Evolutionary conservation across 78 protist species (phyloP).

Genomic region (Polysphondylium violaceum): DNA sequence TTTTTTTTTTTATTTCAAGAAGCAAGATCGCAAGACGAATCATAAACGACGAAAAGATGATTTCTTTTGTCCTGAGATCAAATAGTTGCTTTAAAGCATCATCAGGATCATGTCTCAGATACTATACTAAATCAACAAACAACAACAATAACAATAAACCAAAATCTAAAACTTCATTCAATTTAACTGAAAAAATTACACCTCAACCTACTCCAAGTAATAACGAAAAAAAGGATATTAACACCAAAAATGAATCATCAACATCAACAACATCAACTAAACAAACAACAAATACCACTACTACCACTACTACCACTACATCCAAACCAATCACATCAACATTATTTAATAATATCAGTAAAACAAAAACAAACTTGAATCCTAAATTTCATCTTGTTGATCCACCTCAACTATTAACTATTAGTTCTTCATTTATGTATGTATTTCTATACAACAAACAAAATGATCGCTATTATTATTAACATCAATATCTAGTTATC

Average conservation of each 20-base stretch:
- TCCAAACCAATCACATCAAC: neutral
- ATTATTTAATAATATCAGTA: neutral
- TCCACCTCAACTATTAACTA: conserved; percentile 26
- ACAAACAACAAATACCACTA: neutral
- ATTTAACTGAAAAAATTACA: too few species aligned
- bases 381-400: conserved; percentile 20
- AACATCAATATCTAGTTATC: conserved; percentile 6
- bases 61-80: too few species aligned
- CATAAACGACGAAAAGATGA: neutral
- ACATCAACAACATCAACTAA: neutral
- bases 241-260: neutral
- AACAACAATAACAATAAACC: neutral
- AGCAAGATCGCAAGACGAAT: neutral
- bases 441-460: neutral
- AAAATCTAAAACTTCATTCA: neutral
- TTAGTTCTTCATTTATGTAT: conserved; percentile 47
- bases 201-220: too few species aligned
- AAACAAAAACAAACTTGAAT: neutral
- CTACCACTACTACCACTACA: neutral
- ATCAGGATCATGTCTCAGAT: neutral
- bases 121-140: neutral
- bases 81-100: neutral
- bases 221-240: too few species aligned
- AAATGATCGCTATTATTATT: neutral
- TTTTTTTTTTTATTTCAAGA: neutral